Evolutionary conservation across 108 stramenopile genomes (phyloP), one percentile per base, ranked within the genome.

Genomic region (Chaetoceros tenuissimus): DNA sequence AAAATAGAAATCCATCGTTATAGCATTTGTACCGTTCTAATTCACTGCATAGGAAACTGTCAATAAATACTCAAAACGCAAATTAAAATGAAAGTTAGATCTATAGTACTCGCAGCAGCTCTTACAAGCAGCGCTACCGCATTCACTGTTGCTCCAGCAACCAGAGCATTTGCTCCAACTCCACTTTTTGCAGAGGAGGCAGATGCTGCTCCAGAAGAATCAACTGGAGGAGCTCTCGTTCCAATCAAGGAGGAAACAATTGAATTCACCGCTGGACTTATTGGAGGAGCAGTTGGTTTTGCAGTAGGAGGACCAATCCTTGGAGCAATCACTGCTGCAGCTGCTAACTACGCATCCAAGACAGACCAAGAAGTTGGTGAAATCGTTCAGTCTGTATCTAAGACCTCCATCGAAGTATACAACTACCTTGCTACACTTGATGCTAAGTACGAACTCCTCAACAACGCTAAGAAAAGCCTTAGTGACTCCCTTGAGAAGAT

Each of bases 221-320:
- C 62, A 25, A 64, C 58, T 43, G 60, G 51, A 28, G 57, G 71
- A 21, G 63, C 80, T 20, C 75, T 89, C 28, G 87, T 93, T 43
- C 79, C 91, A 30, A 85, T 93, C 64, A 89, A 87, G 70, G 85
- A 89, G 60, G 91, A 93, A 56, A 93, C 84, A 8, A 77, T 93
- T 25, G 87, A 93, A 65, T 93, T 93, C 75, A 89, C 91, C 31
- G 91, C 91, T 46, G 91, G 91, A 43, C 31, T 92, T 26, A 24
- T 92, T 28, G 84, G 87, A 45, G 91, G 87, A 44, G 71, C 74
- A 26, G 83, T 71, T 40, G 91, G 91, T 50, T 74, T 85, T 21
- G 48, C 64, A 31, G 51, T 90, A 3, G 89, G 89, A 24, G 78
- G 78, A 64, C 89, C 89, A 1, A 57, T 89, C 17, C 48, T 84